phyloP scores from a whole-genome alignment of 495 filamentous ascomycete species.

The Evernia prunastri region DNA sequence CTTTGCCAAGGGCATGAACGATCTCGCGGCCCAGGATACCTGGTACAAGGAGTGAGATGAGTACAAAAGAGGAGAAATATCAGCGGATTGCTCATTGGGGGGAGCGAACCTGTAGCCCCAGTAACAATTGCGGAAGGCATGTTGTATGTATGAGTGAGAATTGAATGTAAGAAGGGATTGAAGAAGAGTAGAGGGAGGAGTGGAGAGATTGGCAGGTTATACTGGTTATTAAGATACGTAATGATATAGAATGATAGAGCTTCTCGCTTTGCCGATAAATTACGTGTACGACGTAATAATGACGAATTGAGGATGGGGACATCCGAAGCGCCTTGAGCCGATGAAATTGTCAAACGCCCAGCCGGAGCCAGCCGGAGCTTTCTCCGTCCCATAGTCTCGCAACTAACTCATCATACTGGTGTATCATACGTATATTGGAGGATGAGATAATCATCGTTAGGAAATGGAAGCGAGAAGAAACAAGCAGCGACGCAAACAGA shows the following conservation, averaged over 20 bases:
- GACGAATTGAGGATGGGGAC: not conserved
- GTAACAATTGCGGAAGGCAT: conserved; percentile 39
- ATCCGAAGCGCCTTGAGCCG: not conserved
- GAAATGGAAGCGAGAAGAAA: not conserved
- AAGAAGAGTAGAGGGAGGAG: not conserved
- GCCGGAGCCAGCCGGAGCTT: not conserved
- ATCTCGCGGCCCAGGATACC: conserved; percentile 46
- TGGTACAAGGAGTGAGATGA: not conserved
- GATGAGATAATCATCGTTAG: not conserved
- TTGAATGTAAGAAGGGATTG: not conserved
- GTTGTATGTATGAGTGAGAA: not conserved
- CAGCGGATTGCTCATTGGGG: not conserved
- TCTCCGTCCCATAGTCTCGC: not conserved
- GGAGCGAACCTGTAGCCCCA: conserved; percentile 36
- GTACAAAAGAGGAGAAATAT: not conserved
- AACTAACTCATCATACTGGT: not conserved
- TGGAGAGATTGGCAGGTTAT: too few relatives aligned
- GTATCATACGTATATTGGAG: too few relatives aligned
- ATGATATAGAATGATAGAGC: too few relatives aligned
- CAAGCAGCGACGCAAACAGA: too few relatives aligned
- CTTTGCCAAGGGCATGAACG: conserved; percentile 36
- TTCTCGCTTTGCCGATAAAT: too few relatives aligned
- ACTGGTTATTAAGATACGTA: too few relatives aligned
- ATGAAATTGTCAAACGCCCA: conserved; percentile 3
- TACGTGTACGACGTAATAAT: too few relatives aligned